A percentile compares a stretch with the other conserved stretches of the same genome.
phyloP scores from a whole-genome alignment of 176 grass and related monocot genomes.

The Bolboschoenus planiculmis region DNA sequence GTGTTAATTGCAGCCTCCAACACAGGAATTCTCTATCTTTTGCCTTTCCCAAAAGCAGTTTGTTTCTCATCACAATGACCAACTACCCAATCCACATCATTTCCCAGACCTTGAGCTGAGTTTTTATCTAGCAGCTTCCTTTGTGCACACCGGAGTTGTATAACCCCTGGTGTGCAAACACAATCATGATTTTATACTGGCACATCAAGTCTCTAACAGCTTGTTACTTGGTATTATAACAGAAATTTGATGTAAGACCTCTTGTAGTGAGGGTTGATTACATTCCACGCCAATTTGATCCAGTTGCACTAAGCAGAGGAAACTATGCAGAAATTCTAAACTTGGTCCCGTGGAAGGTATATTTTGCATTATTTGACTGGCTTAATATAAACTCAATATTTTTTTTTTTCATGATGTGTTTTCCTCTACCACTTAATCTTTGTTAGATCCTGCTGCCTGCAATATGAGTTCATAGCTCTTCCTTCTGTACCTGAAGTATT shows the following conservation, averaged over 20 bases:
- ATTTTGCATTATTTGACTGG: background rate
- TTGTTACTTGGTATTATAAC: conserved; percentile 22
- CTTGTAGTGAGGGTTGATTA: conserved; percentile 83
- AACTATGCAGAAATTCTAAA: conserved; percentile 98
- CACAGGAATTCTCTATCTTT: background rate
- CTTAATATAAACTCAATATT: background rate
- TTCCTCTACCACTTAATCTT: background rate
- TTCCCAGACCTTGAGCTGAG: background rate
- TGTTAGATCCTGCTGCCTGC: background rate
- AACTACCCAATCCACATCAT: background rate
- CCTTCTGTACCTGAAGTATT: background rate
- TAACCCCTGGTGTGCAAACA: background rate
- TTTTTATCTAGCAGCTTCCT: background rate
- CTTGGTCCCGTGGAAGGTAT: conserved; percentile 97
- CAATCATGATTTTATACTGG: background rate
- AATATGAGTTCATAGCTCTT: background rate
- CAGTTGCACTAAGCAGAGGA: conserved; percentile 74
- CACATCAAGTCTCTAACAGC: background rate
- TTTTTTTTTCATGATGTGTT: background rate
- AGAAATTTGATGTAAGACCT: conserved; percentile 92
- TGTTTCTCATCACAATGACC: background rate
- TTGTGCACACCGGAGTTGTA: background rate
- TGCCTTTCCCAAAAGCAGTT: background rate
- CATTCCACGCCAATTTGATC: conserved; percentile 89
- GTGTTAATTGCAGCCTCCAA: background rate